Evolutionary conservation across 495 filamentous ascomycete genomes (phyloP), one percentile per base, ranked within the genome.

Genomic region (Hypoxylon fuscum): DNA sequence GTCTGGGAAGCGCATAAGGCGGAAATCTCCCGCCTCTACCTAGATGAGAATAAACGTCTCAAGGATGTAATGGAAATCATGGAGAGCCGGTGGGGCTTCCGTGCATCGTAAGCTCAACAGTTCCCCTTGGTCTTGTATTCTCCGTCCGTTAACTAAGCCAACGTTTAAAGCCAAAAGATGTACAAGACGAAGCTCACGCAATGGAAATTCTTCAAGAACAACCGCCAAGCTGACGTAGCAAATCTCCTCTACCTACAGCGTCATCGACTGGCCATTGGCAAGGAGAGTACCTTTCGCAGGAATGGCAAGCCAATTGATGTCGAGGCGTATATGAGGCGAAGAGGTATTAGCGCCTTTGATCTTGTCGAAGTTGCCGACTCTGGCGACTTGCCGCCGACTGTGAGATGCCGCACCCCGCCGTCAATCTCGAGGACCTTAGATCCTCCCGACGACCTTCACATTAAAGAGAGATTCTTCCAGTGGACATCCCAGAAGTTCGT

Each of bases 61-160:
- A 72, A 72, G 63, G 69, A 72, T 58, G 69, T 98, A 71, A 98
- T 98, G 96, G 96, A 97, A 75, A 98, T 98, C 72, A 97, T 98
- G 93, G 95, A 98, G 69, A 93, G 97, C 74, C 46, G 62, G 38
- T 63, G 53, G 52, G 66, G 63, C 6, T 72, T 72, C 44, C 68
- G 51, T 29, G 69, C 69, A 59, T 72, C 69, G 69, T 72, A 68
- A 72, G 69, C 68, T 41, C 34, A 53, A 1, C 34, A 46, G n/a
- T 55, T 51, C 38, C 55, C 43, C 52, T 48, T 55, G 14, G 14
- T n/a, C n/a, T n/a, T 0, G 15, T 32, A 37, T 44, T 45, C 23
- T 43, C 35, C 21, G 53, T 37, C 48, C 42, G 47, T 58, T 61
- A 53, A 57, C 63, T 58, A 66, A 66, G 57, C 35, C 37, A 38